phyloP scores from a whole-genome alignment of 2,329 filamentous ascomycete genomes.

The Cercospora janseana region DNA sequence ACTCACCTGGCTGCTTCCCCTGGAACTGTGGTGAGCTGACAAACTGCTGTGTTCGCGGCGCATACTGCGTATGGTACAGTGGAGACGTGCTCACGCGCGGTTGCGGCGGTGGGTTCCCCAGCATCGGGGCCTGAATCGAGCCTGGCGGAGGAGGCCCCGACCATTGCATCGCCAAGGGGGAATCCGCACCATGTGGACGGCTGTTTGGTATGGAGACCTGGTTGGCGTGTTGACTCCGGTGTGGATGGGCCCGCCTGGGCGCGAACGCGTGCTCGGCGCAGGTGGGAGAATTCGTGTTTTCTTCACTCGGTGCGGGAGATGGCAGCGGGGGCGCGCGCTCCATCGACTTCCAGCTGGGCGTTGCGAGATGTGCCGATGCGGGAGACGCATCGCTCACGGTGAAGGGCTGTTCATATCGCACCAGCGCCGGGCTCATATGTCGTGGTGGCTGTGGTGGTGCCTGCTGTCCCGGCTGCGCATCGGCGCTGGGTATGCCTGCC shows the following conservation, averaged over 20 bases:
- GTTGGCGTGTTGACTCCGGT: background rate
- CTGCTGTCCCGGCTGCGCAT: constrained; percentile 4
- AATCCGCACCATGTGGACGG: background rate
- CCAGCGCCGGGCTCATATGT: constrained; percentile 2
- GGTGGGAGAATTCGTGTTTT: constrained; percentile 38
- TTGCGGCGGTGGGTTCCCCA: background rate
- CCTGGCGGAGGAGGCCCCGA: background rate
- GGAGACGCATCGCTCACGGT: background rate
- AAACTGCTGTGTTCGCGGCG: background rate
- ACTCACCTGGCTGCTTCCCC: background rate
- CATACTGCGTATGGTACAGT: background rate
- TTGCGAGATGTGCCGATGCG: background rate
- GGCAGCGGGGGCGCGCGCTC: constrained; percentile 44
- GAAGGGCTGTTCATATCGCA: constrained; percentile 16
- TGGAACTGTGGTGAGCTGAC: background rate
- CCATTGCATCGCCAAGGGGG: background rate
- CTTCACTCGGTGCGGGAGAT: constrained; percentile 63
- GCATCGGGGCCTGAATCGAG: background rate
- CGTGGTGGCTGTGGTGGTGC: constrained; percentile 11
- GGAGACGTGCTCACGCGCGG: too few relatives aligned
- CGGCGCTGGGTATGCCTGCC: background rate
- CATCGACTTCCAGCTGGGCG: constrained; percentile 15
- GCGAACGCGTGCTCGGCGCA: constrained; percentile 14
- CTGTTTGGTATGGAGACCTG: background rate
- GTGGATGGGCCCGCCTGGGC: background rate